Percentiles rank a stretch among this genome's conserved stretches.
Evolutionary conservation across 2,329 filamentous ascomycete species (phyloP).

Genomic region (Fusarium tuaranense): DNA sequence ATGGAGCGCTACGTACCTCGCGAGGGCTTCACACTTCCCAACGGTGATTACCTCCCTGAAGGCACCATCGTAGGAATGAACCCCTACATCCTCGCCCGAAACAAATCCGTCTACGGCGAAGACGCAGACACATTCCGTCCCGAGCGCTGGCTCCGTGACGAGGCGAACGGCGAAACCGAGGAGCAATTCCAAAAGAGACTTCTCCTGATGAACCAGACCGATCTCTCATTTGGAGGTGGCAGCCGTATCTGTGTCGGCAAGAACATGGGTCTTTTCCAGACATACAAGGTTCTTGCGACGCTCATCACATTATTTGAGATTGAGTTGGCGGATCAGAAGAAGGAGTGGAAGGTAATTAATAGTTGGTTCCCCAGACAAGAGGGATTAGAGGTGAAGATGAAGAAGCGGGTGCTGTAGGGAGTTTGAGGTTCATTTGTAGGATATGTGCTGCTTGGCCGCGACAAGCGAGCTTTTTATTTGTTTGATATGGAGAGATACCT

Average conservation of each 20-base stretch:
- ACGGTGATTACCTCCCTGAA: constrained; percentile 46
- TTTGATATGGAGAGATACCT: background rate
- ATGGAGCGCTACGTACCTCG: constrained; percentile 59
- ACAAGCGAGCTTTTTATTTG: background rate
- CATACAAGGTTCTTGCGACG: constrained; percentile 60
- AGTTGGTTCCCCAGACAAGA: constrained; percentile 32
- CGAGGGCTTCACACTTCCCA: constrained; percentile 48
- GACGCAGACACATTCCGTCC: constrained; percentile 58
- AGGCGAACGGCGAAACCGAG: constrained; percentile 35
- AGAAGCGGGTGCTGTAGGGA: background rate
- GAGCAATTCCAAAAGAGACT: constrained; percentile 43
- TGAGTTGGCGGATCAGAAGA: constrained; percentile 33
- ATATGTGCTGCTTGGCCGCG: background rate
- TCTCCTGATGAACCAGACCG: constrained; percentile 49
- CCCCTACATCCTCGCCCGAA: constrained; percentile 50
- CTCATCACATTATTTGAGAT: constrained; percentile 55
- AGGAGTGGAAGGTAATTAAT: constrained; percentile 41
- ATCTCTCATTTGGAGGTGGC: constrained; percentile 57
- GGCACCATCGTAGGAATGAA: constrained; percentile 52
- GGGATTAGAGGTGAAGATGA: constrained; percentile 6
- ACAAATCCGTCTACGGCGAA: constrained; percentile 54
- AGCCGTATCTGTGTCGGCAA: constrained; percentile 57
- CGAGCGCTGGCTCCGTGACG: constrained; percentile 49
- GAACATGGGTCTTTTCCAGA: constrained; percentile 54
- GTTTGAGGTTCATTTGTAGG: background rate